Percentiles rank a stretch among this genome's conserved stretches.
Evolutionary conservation across 495 filamentous ascomycete species (phyloP).

Genomic region (Pseudoneurospora amorphoporcata): DNA sequence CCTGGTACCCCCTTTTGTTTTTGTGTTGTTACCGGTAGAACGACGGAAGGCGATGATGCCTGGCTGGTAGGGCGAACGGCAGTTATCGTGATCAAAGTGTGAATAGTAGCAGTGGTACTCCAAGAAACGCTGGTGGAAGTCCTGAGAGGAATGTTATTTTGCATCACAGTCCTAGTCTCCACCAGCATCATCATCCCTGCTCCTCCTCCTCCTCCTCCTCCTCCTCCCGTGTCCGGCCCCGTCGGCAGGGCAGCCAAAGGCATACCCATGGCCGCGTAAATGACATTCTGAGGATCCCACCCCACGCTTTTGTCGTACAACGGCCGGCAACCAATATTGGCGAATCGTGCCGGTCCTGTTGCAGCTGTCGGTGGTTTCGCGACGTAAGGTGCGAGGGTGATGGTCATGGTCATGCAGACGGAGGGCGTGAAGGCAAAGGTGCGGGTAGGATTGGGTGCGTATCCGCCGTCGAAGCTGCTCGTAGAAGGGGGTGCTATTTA

Average conservation of each 20-base stretch:
- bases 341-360: neutral
- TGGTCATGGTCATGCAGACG: neutral
- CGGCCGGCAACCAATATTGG: neutral
- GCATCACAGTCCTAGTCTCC: neutral
- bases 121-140: neutral
- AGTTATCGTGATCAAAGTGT: no score
- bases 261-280: neutral
- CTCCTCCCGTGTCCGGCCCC: no score
- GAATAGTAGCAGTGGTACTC: neutral
- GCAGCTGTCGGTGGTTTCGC: neutral
- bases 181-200: neutral
- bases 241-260: neutral
- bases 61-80: no score
- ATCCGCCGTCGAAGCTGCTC: neutral
- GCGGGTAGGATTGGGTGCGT: neutral
- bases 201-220: no score
- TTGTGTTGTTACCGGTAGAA: neutral
- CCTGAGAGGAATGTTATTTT: neutral
- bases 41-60: no score
- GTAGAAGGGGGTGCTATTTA: neutral
- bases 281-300: neutral
- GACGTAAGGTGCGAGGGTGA: neutral
- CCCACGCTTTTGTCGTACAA: neutral
- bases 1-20: neutral
- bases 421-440: neutral